Percentiles rank a stretch among this genome's conserved stretches.
These are phyloP conservation scores for Scutellaria baicalensis DNA, from an alignment of 257 asterid species.

Conservation along the genomic window DNA sequence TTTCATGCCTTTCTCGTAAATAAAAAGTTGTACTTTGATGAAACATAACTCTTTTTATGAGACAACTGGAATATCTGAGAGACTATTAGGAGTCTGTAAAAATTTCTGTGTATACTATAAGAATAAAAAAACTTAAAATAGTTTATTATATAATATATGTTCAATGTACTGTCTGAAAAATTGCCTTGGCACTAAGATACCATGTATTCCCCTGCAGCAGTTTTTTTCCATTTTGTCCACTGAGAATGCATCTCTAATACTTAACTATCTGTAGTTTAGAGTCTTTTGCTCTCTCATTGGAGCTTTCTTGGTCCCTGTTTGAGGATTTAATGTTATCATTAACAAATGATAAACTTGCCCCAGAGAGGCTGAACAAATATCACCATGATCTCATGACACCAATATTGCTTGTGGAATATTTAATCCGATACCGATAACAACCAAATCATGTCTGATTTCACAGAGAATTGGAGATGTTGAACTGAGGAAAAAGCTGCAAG, in stretches of 20 bases:
- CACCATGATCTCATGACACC: background rate
- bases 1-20: too few relatives aligned
- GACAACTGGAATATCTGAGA: too few relatives aligned
- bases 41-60: too few relatives aligned
- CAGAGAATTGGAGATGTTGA: conserved; percentile 65
- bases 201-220: background rate
- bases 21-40: too few relatives aligned
- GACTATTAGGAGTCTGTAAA: too few relatives aligned
- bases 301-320: background rate
- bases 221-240: background rate
- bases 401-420: background rate
- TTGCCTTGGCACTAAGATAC: background rate
- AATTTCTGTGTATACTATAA: background rate
- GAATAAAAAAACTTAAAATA: background rate
- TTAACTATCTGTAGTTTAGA: too few relatives aligned
- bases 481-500: conserved; percentile 61
- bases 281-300: background rate
- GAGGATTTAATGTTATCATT: background rate
- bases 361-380: background rate
- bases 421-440: background rate
- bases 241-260: background rate
- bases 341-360: background rate
- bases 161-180: background rate
- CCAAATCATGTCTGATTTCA: background rate
- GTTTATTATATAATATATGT: background rate